These are phyloP conservation scores for Umbelopsis ramanniana DNA, from an alignment of 192 early-diverging fungal genomes.

Conservation along the genomic window DNA sequence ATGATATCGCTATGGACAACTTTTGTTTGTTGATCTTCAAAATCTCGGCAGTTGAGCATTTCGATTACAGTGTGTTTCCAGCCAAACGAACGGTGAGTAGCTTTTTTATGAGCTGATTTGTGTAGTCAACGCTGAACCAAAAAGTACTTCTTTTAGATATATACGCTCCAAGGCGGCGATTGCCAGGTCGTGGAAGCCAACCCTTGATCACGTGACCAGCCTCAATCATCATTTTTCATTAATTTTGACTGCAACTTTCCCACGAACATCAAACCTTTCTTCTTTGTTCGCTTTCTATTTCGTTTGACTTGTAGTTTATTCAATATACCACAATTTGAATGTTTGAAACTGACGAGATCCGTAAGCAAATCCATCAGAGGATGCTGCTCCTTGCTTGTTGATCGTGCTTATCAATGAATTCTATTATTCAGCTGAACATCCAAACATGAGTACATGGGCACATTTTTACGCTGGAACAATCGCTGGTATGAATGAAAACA, in stretches of 20 bases:
- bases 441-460: slow-evolving; percentile 26
- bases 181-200: neutral
- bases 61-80: slow-evolving; percentile 53
- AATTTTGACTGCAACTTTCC: neutral
- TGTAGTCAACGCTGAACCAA: too few relatives aligned
- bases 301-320: neutral
- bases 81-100: slow-evolving; percentile 57
- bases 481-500: slow-evolving; percentile 20
- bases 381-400: neutral
- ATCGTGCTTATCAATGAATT: neutral
- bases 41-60: slow-evolving; percentile 63
- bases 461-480: slow-evolving; percentile 35
- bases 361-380: slow-evolving; percentile 24
- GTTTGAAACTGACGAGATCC: slow-evolving; percentile 44
- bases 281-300: neutral
- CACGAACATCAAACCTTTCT: slow-evolving; percentile 14
- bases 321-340: slow-evolving; percentile 12
- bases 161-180: neutral
- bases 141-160: neutral
- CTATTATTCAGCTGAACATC: slow-evolving; percentile 32
- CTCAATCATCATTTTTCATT: neutral
- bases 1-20: slow-evolving; percentile 76
- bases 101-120: too few relatives aligned
- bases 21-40: slow-evolving; percentile 76
- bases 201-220: neutral